These are phyloP conservation scores for Zymoseptoria crescenta DNA, from an alignment of 2,329 filamentous ascomycete genomes.

Conservation along the genomic window DNA sequence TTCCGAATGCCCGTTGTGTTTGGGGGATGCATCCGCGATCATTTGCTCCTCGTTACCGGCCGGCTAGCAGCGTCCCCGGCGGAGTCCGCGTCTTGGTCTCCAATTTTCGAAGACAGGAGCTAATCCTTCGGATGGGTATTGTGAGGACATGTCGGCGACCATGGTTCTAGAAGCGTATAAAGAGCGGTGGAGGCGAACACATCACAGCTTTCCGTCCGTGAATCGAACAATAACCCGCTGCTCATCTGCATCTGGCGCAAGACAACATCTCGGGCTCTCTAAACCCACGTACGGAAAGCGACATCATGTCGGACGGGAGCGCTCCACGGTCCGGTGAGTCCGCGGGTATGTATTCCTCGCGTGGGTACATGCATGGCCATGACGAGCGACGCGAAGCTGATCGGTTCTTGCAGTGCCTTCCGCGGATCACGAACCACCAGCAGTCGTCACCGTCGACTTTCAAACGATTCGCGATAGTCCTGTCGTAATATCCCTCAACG, in stretches of 20 bases:
- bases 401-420: background rate
- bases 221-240: background rate
- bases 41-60: background rate
- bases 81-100: background rate
- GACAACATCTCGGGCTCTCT: background rate
- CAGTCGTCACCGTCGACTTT: background rate
- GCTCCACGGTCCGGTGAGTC: background rate
- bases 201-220: background rate
- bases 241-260: background rate
- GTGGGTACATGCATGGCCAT: background rate
- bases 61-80: background rate
- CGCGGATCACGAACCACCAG: background rate
- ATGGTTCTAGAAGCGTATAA: background rate
- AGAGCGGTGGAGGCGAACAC: background rate
- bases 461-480: background rate
- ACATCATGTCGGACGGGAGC: background rate
- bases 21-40: no score
- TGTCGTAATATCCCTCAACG: background rate
- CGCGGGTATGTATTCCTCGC: background rate
- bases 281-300: background rate
- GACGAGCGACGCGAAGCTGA: background rate
- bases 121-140: background rate
- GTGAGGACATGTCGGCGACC: background rate
- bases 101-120: background rate
- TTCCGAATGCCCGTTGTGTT: no score